phyloP scores from a whole-genome alignment of 306 rosid species.

The Vigna trinervia region DNA sequence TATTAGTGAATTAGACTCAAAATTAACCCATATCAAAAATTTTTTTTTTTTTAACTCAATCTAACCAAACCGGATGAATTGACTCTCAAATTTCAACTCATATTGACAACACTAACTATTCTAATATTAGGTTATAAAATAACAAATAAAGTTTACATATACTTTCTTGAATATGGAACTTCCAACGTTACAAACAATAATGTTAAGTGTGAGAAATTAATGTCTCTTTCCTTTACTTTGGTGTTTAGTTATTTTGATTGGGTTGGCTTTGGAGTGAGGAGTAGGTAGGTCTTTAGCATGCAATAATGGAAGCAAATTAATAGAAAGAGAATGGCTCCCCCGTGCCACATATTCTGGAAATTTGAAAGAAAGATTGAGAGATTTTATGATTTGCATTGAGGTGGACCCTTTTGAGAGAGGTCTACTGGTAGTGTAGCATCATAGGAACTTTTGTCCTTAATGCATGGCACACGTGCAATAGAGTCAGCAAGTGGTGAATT shows the following conservation, averaged over 20 bases:
- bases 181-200: no score
- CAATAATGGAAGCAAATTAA: neutral
- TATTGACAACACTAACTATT: fast-evolving
- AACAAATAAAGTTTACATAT: no score
- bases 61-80: fast-evolving
- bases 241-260: no score
- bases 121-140: no score
- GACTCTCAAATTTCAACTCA: no score
- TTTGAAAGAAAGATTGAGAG: slow-evolving; percentile 4
- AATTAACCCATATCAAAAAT: no score
- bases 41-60: no score
- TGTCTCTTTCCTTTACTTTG: no score
- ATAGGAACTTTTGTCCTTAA: slow-evolving; percentile 49
- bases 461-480: slow-evolving; percentile 73
- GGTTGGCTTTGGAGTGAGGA: neutral
- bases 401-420: slow-evolving; percentile 50
- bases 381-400: slow-evolving; percentile 15
- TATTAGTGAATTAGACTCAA: fast-evolving
- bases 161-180: no score
- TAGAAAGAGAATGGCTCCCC: slow-evolving; percentile 7
- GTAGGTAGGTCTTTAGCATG: neutral
- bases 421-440: slow-evolving; percentile 35
- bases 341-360: slow-evolving; percentile 1
- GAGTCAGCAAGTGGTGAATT: slow-evolving; percentile 47
- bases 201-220: no score